Evolutionary conservation across 2,329 filamentous ascomycete species (phyloP), one percentile per base, ranked within the genome.

Genomic region (Knufia fluminis): DNA sequence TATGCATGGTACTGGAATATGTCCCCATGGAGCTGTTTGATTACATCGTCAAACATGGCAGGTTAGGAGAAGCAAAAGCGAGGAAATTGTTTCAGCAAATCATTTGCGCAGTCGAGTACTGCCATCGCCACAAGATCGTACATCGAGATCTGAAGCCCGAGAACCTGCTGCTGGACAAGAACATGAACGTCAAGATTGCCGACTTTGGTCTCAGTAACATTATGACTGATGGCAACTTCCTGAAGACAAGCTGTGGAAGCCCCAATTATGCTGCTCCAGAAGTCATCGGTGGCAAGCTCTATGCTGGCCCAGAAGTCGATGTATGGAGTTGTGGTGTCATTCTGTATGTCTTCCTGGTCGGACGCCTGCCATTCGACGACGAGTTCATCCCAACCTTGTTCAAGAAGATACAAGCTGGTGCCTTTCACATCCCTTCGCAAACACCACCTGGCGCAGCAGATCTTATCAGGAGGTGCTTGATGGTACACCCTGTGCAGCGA

Each of bases 1-100:
- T 98, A 65, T 92, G 97, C 68, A 98, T 98, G 92, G 92, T 98
- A 43, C 80, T 98, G 59, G 92, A 98, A 69, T 98, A 94, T 68
- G 92, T 92, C 36, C 92, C 92, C 54, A 87, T 87, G 53, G 92
- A 98, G 69, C 76, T 98, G 52, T 98, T 98, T 69, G 91, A 98
- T 68, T 97, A 97, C 70, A 92, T 98, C 54, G 92, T 98, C 51
- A 85, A 90, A 63, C 83, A 96, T 64, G 92, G 92, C 49, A 83
- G 86, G 63, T 88, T 97, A 77, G 82, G 84, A 59, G 92, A 98
- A 68, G 78, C 83, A 53, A 86, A 94, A 65, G 92, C 92, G n/a
- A 83, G 92, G 50, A 88, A 91, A 59, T 96, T 98, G 74, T 98
- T 98, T 69, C 92, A 98, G 69, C 92, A 98, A 69, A 98, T 98